Base-by-base conservation (phyloP, 116 monocot genomes). In the Posidonia oceanica region DNA sequence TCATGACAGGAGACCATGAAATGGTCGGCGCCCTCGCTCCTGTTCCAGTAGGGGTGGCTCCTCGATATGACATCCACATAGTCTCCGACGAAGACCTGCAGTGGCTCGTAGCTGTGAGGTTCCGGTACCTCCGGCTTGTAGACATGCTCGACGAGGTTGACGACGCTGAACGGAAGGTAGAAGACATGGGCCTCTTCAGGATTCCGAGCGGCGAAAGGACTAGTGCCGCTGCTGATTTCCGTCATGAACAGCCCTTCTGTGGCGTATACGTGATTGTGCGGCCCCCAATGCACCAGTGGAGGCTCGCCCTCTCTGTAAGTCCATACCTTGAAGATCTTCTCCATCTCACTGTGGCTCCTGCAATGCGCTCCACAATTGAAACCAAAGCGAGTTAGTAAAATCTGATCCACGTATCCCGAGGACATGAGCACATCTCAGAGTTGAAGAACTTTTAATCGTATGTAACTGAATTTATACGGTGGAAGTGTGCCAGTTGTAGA, bases 291-390 rank as follows among this genome's bases (percentile, higher is more conserved):
- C 3, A 85, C 44, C 1, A 94, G 69, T 1, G 94, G 90, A 11
- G 76, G 79, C 81, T 89, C 85, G 0, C 94, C 89, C 70, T 94
- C 94, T 18, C 55, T 58, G 76, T 94, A 94, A 1, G 52, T 62
- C 69, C 81, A 90, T 17, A 94, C 61, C 75, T 83, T 85, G 81
- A 94, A 85, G 23, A 74, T 78, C 73, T 78, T 87, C 83, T 94
- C 90, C 94, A 94, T 94, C 80, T 90, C 85, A 14, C 71, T 38
- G 63, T 94, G 87, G 75, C 94, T 94, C 85, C 94, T 94, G 63
- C 14, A 36, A 69, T 36, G 36, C 29, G 29, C 29, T 29, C 29
- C 29, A 1, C 29, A 29, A 29, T 29, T 29, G 0, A 29, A 29
- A 29, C 29, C 29, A 29, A 29, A 29, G 29, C 29, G 1, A 29